Base-by-base conservation (phyloP, 2,329 filamentous ascomycete species). In the Microdochium nivale region DNA sequence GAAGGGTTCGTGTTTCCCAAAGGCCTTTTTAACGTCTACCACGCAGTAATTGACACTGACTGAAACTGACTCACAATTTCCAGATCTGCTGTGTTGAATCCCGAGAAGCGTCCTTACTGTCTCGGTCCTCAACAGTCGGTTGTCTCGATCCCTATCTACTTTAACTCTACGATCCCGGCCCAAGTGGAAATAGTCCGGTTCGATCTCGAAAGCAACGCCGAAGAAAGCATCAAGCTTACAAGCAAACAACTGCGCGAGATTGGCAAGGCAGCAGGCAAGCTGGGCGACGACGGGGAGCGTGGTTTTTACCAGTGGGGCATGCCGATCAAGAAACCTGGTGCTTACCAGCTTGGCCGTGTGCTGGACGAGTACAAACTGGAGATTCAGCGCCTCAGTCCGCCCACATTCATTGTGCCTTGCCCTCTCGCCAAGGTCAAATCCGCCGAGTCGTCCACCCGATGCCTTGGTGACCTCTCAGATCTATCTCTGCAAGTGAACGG, bases 341-440 rank as follows among this genome's bases (percentile, higher is more conserved):
- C 95, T 21, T 99, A 99, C 69, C 80, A 86, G 43, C 77, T 99
- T 30, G 81, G 85, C 52, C 90, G 84, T 64, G 90, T 99, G 10
- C 73, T 96, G 56, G 94, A 99, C 65, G 86, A 95, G 65, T 94
- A 95, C 54, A 95, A 96, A 67, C 80, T 99, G 30, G 90, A 97
- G 65, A 89, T 96, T 11, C 90, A 91, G 60, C 83, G 87, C 40
- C 77, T 80, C 40, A 79, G 77, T 50, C 84, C 84, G 48, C 88
- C 94, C 60, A 87, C 90, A 0, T 85, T 95, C 51, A 86, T 99
- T 48, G 90, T 95, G 13, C 76, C 81, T 25, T 99, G 94, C 65
- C 94, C 94, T 1, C 84, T 83, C 58, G 94, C 90, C 21, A 76
- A 77, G 49, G 83, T 97, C 25, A 82, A 83, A 55, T 76, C 79